Base-by-base conservation (phyloP, 805 yeast genomes). In the Pichia nanzhaoensis region DNA sequence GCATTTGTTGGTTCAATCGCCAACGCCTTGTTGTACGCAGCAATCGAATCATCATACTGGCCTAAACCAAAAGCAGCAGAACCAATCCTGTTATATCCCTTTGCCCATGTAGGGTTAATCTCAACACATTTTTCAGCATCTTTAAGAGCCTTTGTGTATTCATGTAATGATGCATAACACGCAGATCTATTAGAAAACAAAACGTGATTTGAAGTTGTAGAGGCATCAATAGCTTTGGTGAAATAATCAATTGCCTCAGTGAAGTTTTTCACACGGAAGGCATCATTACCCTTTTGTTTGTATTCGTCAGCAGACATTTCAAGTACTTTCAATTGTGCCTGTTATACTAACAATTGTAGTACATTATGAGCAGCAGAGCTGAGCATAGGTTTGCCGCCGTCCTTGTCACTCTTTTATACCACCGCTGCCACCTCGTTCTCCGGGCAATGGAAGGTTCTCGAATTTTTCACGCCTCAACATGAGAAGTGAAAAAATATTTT, bases 131-230 rank as follows among this genome's bases (percentile, higher is more conserved):
- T 78, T 48, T 85, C 67, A 16, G 98, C 99, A 64, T 93, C 99
- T 38, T 72, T 69, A 49, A 88, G 70, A 3, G 98, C 99, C 48
- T 80, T 69, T 19, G 63, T 64, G 58, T 81, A 93, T 56, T 89
- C 69, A 58, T 80, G 79, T 68, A 80, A 66, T 6, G 96, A 86
- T 4, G 97, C 84, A 58, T 82, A 82, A 46, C 88, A 77, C 13
- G 95, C 99, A 10, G 98, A 90, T 65, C 99, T 81, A 70, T 93
- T 93, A 41, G 97, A 89, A 64, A 72, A 90, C 44, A 93, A 73
- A 16, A 93, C 97, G 62, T 91, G 97, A 65, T 91, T 93, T 51
- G 97, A 95, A 5, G 73, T 52, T 37, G 81, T 72, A 0, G 96
- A 80, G 13, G 77, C 87, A 37, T 80, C 95, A 58, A 91, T 93